These are phyloP conservation scores for Ceratocystis papillata DNA, from an alignment of 2,329 filamentous ascomycete genomes.

Conservation along the genomic window DNA sequence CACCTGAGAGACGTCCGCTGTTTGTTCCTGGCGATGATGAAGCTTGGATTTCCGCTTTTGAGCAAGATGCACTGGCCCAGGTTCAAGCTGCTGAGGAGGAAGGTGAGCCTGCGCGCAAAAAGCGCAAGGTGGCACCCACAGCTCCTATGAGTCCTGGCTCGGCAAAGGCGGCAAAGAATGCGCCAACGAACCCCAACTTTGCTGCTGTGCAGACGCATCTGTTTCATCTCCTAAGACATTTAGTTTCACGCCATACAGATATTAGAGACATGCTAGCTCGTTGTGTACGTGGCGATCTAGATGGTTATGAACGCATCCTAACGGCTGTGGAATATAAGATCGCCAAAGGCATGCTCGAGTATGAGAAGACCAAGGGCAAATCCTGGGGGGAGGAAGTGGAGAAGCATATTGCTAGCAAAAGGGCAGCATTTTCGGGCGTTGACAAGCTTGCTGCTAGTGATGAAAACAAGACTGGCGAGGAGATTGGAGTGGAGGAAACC, in stretches of 20 bases:
- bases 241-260: constrained; percentile 69
- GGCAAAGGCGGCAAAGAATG: constrained; percentile 25
- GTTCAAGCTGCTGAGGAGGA: constrained; percentile 29
- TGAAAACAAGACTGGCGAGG: constrained; percentile 26
- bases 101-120: constrained; percentile 43
- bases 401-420: constrained; percentile 24
- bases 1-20: constrained; percentile 58
- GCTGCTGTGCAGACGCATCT: constrained; percentile 79
- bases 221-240: constrained; percentile 77
- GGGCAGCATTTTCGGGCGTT: constrained; percentile 20
- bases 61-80: constrained; percentile 28
- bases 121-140: constrained; percentile 33
- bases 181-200: constrained; percentile 45
- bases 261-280: constrained; percentile 75
- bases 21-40: constrained; percentile 55
- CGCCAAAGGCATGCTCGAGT: constrained; percentile 60
- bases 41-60: constrained; percentile 35
- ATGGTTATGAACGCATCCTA: constrained; percentile 66
- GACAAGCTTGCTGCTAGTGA: constrained; percentile 22
- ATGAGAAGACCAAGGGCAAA: constrained; percentile 42
- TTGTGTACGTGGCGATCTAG: constrained; percentile 58
- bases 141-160: constrained; percentile 9
- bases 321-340: constrained; percentile 63
- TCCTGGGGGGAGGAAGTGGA: constrained; percentile 37
- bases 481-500: constrained; percentile 32